These are phyloP conservation scores for Metschnikowia gelsemii DNA, from an alignment of 805 yeast genomes.

Conservation along the genomic window DNA sequence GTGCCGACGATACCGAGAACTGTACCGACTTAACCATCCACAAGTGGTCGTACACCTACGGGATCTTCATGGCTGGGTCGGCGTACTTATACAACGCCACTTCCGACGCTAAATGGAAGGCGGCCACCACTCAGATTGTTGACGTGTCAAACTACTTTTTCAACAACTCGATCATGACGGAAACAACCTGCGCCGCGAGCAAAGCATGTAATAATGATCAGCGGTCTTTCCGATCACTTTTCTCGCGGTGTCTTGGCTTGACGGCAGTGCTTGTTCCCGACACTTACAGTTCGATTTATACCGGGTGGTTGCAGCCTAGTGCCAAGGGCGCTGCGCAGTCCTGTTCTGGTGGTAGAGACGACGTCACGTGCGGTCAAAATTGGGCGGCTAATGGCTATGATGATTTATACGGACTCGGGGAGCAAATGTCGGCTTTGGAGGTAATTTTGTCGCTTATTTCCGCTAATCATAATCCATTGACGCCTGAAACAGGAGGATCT, in stretches of 20 bases:
- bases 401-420: slow-evolving; percentile 70
- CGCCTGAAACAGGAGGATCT: slow-evolving; percentile 20
- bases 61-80: slow-evolving; percentile 62
- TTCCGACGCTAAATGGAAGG: slow-evolving; percentile 43
- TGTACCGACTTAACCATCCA: slow-evolving; percentile 50
- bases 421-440: slow-evolving; percentile 74
- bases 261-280: slow-evolving; percentile 56
- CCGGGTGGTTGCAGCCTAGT: slow-evolving; percentile 33
- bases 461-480: slow-evolving; percentile 27
- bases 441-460: slow-evolving; percentile 36
- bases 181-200: slow-evolving; percentile 55
- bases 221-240: slow-evolving; percentile 69
- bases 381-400: slow-evolving; percentile 67
- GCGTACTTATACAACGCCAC: slow-evolving; percentile 70
- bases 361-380: slow-evolving; percentile 75
- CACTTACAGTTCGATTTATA: slow-evolving; percentile 39
- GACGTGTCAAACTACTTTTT: slow-evolving; percentile 41
- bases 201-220: slow-evolving; percentile 69
- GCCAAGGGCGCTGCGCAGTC: slow-evolving; percentile 69
- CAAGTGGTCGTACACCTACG: slow-evolving; percentile 74
- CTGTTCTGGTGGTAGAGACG: slow-evolving; percentile 79
- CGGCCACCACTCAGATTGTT: slow-evolving; percentile 37
- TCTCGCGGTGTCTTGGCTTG: slow-evolving; percentile 60
- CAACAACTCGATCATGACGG: slow-evolving; percentile 52
- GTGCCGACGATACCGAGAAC: slow-evolving; percentile 41